phyloP scores from a whole-genome alignment of 2,329 filamentous ascomycete species.

The Neoscytalidium dimidiatum region DNA sequence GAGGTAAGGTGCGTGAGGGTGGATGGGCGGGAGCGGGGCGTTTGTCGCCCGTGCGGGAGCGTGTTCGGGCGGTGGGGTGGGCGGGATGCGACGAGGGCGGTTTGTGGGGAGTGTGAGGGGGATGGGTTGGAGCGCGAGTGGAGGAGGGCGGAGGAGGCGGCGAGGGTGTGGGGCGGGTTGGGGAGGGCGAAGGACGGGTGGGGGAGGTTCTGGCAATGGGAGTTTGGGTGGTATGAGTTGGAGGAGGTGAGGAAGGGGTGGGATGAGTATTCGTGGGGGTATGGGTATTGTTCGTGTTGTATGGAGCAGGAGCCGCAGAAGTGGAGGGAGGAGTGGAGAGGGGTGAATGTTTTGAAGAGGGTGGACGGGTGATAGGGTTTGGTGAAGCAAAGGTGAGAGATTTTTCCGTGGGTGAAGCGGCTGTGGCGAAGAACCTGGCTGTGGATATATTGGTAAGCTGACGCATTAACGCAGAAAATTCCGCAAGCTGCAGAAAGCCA shows the following conservation, averaged over 20 bases:
- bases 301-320: too few relatives aligned
- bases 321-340: slow-evolving; percentile 2
- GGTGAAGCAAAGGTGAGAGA: too few relatives aligned
- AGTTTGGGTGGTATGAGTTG: not conserved
- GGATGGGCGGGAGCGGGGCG: not conserved
- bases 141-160: not conserved
- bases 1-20: not conserved
- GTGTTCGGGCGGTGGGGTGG: not conserved
- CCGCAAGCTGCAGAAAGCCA: too few relatives aligned
- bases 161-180: not conserved
- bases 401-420: too few relatives aligned
- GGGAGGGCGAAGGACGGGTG: not conserved
- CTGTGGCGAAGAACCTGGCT: too few relatives aligned
- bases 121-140: not conserved
- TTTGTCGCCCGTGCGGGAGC: not conserved
- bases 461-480: too few relatives aligned
- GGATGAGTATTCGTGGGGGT: not conserved
- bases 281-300: not conserved
- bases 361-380: not conserved
- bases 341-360: not conserved
- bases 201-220: not conserved
- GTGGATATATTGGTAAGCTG: too few relatives aligned
- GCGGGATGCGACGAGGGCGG: not conserved
- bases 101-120: not conserved
- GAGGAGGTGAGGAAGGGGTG: not conserved